Evolutionary conservation across 495 filamentous ascomycete genomes (phyloP).

Genomic region (Penicillium psychrofluorescens): DNA sequence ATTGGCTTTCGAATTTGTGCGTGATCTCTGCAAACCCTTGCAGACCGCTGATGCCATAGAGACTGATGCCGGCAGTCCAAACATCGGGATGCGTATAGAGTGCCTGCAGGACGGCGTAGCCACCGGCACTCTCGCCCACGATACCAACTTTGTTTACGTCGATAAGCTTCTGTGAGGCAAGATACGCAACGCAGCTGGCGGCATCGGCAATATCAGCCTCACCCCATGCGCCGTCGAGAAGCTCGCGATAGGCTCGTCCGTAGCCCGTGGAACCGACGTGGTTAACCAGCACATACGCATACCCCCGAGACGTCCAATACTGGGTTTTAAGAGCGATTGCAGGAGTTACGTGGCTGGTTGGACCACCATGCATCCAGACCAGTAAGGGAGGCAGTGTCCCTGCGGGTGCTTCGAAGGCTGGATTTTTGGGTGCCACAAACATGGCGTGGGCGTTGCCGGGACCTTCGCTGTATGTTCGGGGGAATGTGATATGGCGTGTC

Average conservation of each 20-base stretch:
- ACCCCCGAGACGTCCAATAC: constrained; percentile 40
- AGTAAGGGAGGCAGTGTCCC: constrained; percentile 33
- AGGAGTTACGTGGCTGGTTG: constrained; percentile 24
- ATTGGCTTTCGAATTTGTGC: constrained; percentile 41
- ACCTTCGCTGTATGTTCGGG: constrained; percentile 13
- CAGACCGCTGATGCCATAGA: constrained; percentile 33
- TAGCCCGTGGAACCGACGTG: constrained; percentile 36
- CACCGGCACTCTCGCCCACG: constrained; percentile 32
- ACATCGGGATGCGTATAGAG: constrained; percentile 10
- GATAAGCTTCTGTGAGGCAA: constrained; percentile 17
- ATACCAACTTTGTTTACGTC: constrained; percentile 29
- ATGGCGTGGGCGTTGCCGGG: constrained; percentile 22
- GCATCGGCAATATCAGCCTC: constrained; percentile 30
- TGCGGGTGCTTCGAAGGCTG: constrained; percentile 15
- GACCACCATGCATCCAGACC: constrained; percentile 36
- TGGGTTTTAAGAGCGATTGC: constrained; percentile 28
- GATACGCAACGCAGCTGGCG: constrained; percentile 26
- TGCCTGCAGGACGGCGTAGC: constrained; percentile 34
- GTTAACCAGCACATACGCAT: constrained; percentile 34
- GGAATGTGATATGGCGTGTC: constrained; percentile 26
- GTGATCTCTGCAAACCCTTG: constrained; percentile 23
- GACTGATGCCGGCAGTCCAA: constrained; percentile 23
- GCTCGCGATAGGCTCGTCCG: constrained; percentile 29
- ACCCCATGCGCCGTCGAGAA: constrained; percentile 30
- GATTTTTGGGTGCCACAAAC: constrained; percentile 31